phyloP scores from a whole-genome alignment of 352 stramenopile genomes.

The Globisporangium polare region DNA sequence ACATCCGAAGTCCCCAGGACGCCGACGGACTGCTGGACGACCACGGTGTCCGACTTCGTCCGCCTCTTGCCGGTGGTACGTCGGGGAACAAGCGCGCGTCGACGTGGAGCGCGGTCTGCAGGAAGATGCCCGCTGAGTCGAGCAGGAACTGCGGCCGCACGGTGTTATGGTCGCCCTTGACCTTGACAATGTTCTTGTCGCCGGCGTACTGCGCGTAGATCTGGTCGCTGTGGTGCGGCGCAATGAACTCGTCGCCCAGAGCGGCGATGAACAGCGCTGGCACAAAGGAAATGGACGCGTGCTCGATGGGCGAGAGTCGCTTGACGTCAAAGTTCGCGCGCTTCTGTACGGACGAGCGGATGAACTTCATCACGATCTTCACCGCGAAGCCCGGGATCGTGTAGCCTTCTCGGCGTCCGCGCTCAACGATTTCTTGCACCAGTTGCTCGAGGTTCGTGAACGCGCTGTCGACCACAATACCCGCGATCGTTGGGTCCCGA shows the following conservation, averaged over 20 bases:
- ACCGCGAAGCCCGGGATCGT: slow-evolving; percentile 90
- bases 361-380: slow-evolving; percentile 89
- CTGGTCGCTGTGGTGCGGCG: slow-evolving; percentile 80
- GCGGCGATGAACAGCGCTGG: slow-evolving; percentile 95
- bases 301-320: slow-evolving; percentile 72
- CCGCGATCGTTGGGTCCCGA: slow-evolving; percentile 95
- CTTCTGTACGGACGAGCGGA: slow-evolving; percentile 91
- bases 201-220: slow-evolving; percentile 91
- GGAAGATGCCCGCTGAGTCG: slow-evolving; percentile 95
- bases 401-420: slow-evolving; percentile 91
- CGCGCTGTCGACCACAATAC: slow-evolving; percentile 96
- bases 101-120: slow-evolving; percentile 90
- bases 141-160: slow-evolving; percentile 94
- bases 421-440: slow-evolving; percentile 97
- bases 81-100: slow-evolving; percentile 40
- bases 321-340: slow-evolving; percentile 83
- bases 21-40: slow-evolving; percentile 29
- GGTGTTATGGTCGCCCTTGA: slow-evolving; percentile 98
- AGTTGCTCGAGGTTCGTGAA: slow-evolving; percentile 96
- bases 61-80: slow-evolving; percentile 17
- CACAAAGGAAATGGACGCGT: slow-evolving; percentile 94
- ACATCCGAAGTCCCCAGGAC: slow-evolving; percentile 43
- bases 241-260: slow-evolving; percentile 95
- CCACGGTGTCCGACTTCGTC: slow-evolving; percentile 38
- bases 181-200: slow-evolving; percentile 98